phyloP scores from a whole-genome alignment of 164 flowering plant genomes.

The Malania oleifera region DNA sequence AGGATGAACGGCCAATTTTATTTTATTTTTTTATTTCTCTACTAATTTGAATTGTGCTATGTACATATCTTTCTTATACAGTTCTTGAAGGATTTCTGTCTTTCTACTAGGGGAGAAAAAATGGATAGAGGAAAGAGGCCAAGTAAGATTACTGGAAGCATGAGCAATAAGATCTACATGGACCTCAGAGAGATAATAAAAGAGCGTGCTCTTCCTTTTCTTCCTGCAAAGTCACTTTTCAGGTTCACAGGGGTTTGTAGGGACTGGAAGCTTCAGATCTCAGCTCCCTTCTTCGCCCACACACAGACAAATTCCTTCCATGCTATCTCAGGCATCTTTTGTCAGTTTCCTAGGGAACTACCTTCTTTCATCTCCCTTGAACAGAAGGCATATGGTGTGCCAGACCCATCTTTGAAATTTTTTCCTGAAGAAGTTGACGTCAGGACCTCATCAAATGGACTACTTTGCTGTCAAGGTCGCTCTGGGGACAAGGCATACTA shows the following conservation, averaged over 20 bases:
- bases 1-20: too few relatives aligned
- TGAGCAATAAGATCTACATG: conserved; percentile 21
- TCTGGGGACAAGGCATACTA: conserved; percentile 32
- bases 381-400: conserved; percentile 36
- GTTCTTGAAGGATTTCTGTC: too few relatives aligned
- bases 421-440: conserved; percentile 43
- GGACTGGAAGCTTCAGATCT: conserved; percentile 42
- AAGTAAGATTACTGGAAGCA: not conserved
- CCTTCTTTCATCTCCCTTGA: conserved; percentile 37
- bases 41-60: not conserved
- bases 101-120: not conserved
- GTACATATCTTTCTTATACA: not conserved
- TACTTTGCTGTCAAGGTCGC: conserved; percentile 39
- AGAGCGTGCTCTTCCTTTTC: conserved; percentile 36
- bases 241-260: conserved; percentile 35
- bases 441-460: conserved; percentile 41
- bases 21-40: not conserved
- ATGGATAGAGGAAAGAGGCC: conserved; percentile 29
- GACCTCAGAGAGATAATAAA: conserved; percentile 39
- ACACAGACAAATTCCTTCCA: conserved; percentile 31
- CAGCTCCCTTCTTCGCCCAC: conserved; percentile 46
- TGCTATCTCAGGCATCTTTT: conserved; percentile 33
- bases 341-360: conserved; percentile 11
- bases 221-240: conserved; percentile 45
- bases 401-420: conserved; percentile 40